These are phyloP conservation scores for Penicillium sp. DNA, from an alignment of 2,329 filamentous ascomycete genomes.

Conservation along the genomic window DNA sequence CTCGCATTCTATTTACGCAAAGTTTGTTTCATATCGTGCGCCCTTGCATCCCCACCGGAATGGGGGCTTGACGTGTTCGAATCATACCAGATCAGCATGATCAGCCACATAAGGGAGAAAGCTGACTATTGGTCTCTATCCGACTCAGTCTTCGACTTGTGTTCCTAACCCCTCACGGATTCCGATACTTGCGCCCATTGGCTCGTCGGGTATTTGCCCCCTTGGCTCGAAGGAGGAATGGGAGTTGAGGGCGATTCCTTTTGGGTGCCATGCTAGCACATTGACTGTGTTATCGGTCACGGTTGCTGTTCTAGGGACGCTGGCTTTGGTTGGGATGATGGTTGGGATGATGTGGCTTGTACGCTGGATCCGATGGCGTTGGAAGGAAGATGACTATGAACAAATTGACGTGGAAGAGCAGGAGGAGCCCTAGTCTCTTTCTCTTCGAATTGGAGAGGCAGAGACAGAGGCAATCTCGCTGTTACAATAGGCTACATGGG, in stretches of 20 bases:
- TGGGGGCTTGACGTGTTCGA: not conserved
- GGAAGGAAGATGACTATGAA: constrained; percentile 14
- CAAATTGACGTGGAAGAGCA: constrained; percentile 1
- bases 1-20: not conserved
- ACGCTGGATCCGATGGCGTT: constrained; percentile 10
- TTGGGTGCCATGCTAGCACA: constrained; percentile 43
- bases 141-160: constrained; percentile 37
- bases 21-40: constrained; percentile 1
- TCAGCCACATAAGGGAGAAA: not conserved
- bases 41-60: constrained; percentile 12
- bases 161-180: constrained; percentile 38
- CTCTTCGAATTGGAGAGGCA: not conserved
- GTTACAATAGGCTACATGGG: constrained; percentile 15
- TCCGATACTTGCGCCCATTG: constrained; percentile 39
- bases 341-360: constrained; percentile 18
- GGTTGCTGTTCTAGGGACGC: constrained; percentile 31
- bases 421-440: not conserved
- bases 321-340: constrained; percentile 23
- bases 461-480: constrained; percentile 29
- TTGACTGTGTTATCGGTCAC: constrained; percentile 38
- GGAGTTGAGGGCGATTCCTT: constrained; percentile 40
- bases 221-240: constrained; percentile 41
- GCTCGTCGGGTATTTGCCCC: constrained; percentile 37
- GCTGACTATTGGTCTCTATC: not conserved
- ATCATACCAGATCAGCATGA: not conserved